A percentile compares a stretch with the other conserved stretches of the same genome.
Conservation (phyloP, 108 stramenopile genomes). For the Heterococcus sp. region DNA sequence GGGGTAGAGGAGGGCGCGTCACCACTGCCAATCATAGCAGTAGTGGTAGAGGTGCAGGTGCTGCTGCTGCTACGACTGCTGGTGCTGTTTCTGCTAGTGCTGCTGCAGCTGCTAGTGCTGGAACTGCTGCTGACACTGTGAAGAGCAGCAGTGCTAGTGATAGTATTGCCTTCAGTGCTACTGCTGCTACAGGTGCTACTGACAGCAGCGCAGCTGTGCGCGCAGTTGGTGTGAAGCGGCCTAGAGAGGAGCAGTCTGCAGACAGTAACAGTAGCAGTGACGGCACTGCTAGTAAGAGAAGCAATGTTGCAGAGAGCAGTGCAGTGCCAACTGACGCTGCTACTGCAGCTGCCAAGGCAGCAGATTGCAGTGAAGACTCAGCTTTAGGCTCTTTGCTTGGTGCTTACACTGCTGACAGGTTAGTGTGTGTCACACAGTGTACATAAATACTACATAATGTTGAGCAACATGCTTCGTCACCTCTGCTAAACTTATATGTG, state of each 20-base stretch:
- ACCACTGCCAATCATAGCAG: not conserved
- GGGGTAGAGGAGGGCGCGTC: too few relatives aligned
- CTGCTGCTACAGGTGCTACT: not conserved
- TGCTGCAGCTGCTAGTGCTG: not conserved
- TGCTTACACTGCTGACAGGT: too few relatives aligned
- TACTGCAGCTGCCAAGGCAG: too few relatives aligned
- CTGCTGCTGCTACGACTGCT: not conserved
- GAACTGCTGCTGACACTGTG: not conserved
- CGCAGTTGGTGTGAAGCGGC: too few relatives aligned
- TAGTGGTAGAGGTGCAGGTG: not conserved
- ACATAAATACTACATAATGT: too few relatives aligned
- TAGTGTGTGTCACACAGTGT: too few relatives aligned
- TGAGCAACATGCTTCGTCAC: too few relatives aligned
- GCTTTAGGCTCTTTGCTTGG: too few relatives aligned
- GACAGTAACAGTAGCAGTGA: not conserved
- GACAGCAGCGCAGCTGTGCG: not conserved
- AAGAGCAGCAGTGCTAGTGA: not conserved
- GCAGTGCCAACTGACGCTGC: too few relatives aligned
- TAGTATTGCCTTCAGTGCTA: not conserved
- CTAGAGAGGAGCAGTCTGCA: too few relatives aligned
- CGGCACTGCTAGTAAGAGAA: not conserved
- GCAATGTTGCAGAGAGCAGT: not conserved
- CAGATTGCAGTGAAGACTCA: too few relatives aligned
- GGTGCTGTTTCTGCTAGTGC: not conserved
- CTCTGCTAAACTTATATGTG: too few relatives aligned